Base-by-base conservation (phyloP, 129 eudicot genomes). In the Flaveria bidentis region DNA sequence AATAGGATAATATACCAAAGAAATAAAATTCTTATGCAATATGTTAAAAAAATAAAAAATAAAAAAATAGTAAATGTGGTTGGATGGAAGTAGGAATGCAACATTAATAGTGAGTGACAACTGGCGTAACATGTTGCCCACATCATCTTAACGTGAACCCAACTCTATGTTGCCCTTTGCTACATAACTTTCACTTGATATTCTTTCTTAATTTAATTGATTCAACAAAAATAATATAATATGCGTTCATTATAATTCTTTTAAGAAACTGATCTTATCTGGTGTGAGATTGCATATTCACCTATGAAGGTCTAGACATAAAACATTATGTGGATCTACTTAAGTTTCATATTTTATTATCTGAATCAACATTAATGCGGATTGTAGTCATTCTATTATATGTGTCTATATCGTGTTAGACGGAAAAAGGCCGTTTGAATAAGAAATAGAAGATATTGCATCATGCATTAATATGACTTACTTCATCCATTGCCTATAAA, bases 121-220 rank as follows among this genome's bases (percentile, higher is more conserved):
- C 75, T 80, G 74, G 74, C 68, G n/a, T 28, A 46, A 53, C 83
- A 72, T 65, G 83, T 73, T 67, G 68, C 78, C 69, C 78, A 64
- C 78, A 79, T 79, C 67, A 72, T 51, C 67, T 71, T 72, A 79
- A 79, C 74, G 78, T 79, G 78, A 79, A 63, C 57, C 55, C 78
- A 73, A 73, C 74, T 67, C 30, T 65, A 53, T 73, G 33, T 52
- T 39, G 9, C 72, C 76, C 52, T 62, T 62, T 18, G 18, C 58
- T 62, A 55, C 26, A 45, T 45, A 10, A 22, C 45, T 41, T 41
- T 50, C 82, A 69, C 75, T 41, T 47, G 18, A 60, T 53, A 41
- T 44, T n/a, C 9, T 12, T 68, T 70, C 7, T 14, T 45, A 45
- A 5, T n/a, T 26, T n/a, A 44, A 10, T 52, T 0, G n/a, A 9